Percentiles rank a stretch among this genome's conserved stretches.
phyloP scores from a whole-genome alignment of 2,329 filamentous ascomycete species.

The Fusarium bulbicola region DNA sequence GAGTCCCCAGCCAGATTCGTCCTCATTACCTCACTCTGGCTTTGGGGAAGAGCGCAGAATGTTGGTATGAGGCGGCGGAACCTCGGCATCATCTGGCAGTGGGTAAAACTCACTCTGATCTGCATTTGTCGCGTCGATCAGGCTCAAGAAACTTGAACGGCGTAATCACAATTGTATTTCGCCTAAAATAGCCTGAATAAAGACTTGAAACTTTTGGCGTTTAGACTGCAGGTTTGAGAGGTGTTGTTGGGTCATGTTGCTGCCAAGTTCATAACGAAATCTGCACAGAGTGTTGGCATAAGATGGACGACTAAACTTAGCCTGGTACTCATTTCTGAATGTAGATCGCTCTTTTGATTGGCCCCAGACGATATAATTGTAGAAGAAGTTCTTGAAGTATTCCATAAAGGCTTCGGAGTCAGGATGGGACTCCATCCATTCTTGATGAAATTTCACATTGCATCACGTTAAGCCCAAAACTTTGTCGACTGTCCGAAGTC shows the following conservation, averaged over 20 bases:
- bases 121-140: not conserved
- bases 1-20: not conserved
- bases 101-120: not conserved
- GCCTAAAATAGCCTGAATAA: too few relatives aligned
- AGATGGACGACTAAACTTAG: not conserved
- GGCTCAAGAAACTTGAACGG: not conserved
- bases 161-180: too few relatives aligned
- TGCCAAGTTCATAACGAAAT: not conserved
- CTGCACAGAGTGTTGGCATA: not conserved
- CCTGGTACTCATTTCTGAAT: not conserved
- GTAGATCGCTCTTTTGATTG: not conserved
- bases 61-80: too few relatives aligned
- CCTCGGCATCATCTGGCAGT: fast-evolving
- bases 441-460: not conserved
- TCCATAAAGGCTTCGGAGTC: not conserved
- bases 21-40: not conserved
- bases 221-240: not conserved
- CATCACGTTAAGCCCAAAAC: fast-evolving
- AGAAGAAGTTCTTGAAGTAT: not conserved
- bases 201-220: not conserved
- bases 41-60: fast-evolving
- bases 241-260: not conserved
- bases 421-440: not conserved
- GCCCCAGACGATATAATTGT: not conserved
- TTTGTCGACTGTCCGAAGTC: too few relatives aligned